A percentile compares a stretch with the other conserved stretches of the same genome.
These are phyloP conservation scores for Leptographium flavum DNA, from an alignment of 2,329 filamentous ascomycete genomes.

Conservation along the genomic window DNA sequence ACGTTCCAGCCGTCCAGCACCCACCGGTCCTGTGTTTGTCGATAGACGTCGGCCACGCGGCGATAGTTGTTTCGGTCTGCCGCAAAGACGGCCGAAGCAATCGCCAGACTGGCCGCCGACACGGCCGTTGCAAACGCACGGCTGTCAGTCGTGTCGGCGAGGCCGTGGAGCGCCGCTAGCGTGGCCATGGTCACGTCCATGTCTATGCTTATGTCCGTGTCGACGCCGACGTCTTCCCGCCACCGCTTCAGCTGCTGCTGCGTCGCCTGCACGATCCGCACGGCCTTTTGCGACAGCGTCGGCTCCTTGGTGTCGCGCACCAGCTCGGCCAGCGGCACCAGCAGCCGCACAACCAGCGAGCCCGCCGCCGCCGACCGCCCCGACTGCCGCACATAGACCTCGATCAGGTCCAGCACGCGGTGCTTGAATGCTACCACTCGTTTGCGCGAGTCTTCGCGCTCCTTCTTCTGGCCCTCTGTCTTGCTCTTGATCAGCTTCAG, in stretches of 20 bases:
- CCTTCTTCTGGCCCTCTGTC: slow-evolving; percentile 57
- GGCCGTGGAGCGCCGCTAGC: slow-evolving; percentile 49
- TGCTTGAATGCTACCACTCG: slow-evolving; percentile 91
- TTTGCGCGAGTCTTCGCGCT: slow-evolving; percentile 76
- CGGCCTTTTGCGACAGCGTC: slow-evolving; percentile 59
- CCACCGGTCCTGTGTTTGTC: slow-evolving; percentile 44
- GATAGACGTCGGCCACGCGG: slow-evolving; percentile 49
- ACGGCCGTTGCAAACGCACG: slow-evolving; percentile 61
- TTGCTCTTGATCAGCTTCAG: slow-evolving; percentile 62
- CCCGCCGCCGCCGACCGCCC: slow-evolving; percentile 28
- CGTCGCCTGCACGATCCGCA: slow-evolving; percentile 57
- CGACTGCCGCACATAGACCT: slow-evolving; percentile 63
- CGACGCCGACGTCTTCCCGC: slow-evolving; percentile 4
- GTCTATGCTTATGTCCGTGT: slow-evolving; percentile 21
- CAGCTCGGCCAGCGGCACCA: slow-evolving; percentile 64
- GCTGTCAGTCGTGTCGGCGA: slow-evolving; percentile 36
- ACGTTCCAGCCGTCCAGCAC: slow-evolving; percentile 43
- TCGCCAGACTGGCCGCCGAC: slow-evolving; percentile 55
- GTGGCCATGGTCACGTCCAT: slow-evolving; percentile 35
- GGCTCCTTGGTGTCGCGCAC: slow-evolving; percentile 65
- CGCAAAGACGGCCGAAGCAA: slow-evolving; percentile 47
- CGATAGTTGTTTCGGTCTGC: slow-evolving; percentile 37
- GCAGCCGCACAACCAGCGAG: slow-evolving; percentile 50
- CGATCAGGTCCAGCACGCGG: slow-evolving; percentile 75
- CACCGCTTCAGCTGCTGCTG: slow-evolving; percentile 47